A percentile compares a stretch with the other conserved stretches of the same genome.
phyloP scores from a whole-genome alignment of 2,329 filamentous ascomycete species.

The Xylaria multiplex region DNA sequence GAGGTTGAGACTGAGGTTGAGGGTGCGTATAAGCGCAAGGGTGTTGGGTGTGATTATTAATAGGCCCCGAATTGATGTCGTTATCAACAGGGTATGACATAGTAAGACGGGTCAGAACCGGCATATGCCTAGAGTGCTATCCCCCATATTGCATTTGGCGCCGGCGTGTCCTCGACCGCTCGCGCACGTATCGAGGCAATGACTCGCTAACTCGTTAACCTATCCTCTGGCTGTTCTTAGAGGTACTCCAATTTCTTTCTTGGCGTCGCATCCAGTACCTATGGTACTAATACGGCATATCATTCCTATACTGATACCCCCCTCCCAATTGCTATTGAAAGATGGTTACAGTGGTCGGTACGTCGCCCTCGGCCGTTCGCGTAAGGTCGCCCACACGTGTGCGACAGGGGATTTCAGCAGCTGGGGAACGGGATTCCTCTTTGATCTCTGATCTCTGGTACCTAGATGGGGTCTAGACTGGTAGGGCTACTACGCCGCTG shows the following conservation, averaged over 20 bases:
- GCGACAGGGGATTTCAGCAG: slow-evolving; percentile 15
- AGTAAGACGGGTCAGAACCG: slow-evolving; percentile 33
- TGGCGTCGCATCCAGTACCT: slow-evolving; percentile 16
- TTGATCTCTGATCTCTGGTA: background rate
- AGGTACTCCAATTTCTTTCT: background rate
- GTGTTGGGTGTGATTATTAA: slow-evolving; percentile 35
- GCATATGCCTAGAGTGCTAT: slow-evolving; percentile 28
- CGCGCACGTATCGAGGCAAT: slow-evolving; percentile 17
- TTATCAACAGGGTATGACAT: slow-evolving; percentile 35
- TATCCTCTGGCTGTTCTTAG: background rate
- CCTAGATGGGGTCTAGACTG: slow-evolving; percentile 13
- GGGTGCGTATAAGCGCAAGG: slow-evolving; percentile 25
- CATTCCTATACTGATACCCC: too few species aligned
- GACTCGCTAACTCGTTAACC: background rate
- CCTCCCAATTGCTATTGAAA: background rate
- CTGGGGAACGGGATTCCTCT: background rate
- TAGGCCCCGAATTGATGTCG: slow-evolving; percentile 26
- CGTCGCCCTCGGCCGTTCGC: slow-evolving; percentile 11
- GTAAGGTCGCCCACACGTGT: slow-evolving; percentile 4
- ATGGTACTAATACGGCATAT: too few species aligned
- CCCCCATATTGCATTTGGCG: slow-evolving; percentile 30
- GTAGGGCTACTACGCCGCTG: slow-evolving; percentile 21
- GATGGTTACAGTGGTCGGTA: slow-evolving; percentile 6
- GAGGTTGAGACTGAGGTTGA: slow-evolving; percentile 13
- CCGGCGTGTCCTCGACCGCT: slow-evolving; percentile 4